Evolutionary conservation across 495 filamentous ascomycete genomes (phyloP).

Genomic region (Trichoderma erinaceum): DNA sequence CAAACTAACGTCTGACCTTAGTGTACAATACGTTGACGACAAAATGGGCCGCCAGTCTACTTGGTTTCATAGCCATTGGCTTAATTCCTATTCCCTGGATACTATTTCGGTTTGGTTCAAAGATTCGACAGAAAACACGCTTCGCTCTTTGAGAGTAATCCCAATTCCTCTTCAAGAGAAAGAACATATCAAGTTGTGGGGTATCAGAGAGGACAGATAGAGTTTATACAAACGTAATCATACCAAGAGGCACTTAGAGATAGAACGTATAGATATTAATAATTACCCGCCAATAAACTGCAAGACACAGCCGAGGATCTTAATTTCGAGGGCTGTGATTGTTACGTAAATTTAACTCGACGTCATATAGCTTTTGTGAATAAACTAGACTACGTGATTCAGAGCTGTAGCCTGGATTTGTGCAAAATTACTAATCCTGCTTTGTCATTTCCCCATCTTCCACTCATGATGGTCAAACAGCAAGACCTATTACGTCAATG

Average conservation of each 20-base stretch:
- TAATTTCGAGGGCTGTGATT: too few species aligned
- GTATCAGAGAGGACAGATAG: too few species aligned
- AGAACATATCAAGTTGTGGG: too few species aligned
- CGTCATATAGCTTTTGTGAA: background rate
- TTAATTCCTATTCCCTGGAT: constrained; percentile 16
- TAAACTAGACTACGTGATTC: background rate
- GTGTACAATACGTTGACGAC: constrained; percentile 1
- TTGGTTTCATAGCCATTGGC: constrained; percentile 36
- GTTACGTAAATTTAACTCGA: too few species aligned
- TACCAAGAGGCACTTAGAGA: too few species aligned
- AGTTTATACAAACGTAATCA: too few species aligned
- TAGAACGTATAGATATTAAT: too few species aligned
- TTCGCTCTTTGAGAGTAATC: background rate
- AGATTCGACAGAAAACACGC: background rate
- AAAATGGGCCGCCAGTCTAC: constrained; percentile 40
- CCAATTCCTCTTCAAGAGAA: too few species aligned
- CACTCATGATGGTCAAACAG: too few species aligned
- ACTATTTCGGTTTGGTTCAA: constrained; percentile 13
- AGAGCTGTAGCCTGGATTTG: background rate
- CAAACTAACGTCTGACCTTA: background rate
- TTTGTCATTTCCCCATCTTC: background rate
- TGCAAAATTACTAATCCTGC: background rate
- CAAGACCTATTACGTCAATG: too few species aligned
- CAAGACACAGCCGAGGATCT: too few species aligned
- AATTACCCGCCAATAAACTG: too few species aligned